A percentile compares a stretch with the other conserved stretches of the same genome.
These are phyloP conservation scores for Claviceps paspali DNA, from an alignment of 2,329 filamentous ascomycete genomes.

Conservation along the genomic window DNA sequence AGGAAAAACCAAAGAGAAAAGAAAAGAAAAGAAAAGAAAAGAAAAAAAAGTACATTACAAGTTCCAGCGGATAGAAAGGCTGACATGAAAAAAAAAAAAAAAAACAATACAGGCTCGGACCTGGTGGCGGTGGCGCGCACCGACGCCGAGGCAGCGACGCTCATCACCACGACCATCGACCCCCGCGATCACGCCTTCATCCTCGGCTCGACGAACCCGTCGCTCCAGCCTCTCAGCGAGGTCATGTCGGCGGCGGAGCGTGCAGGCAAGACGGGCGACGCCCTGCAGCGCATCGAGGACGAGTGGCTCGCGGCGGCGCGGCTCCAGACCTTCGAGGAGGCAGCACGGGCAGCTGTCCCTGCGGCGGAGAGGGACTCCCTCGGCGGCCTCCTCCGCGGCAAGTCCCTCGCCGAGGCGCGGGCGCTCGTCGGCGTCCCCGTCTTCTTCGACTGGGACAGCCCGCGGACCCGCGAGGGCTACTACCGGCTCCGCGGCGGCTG, in stretches of 20 bases:
- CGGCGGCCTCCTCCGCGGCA: constrained; percentile 57
- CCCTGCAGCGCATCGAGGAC: constrained; percentile 87
- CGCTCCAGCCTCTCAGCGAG: constrained; percentile 71
- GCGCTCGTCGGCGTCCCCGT: constrained; percentile 71
- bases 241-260: constrained; percentile 79
- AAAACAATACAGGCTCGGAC: constrained; percentile 70
- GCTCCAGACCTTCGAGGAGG: constrained; percentile 81
- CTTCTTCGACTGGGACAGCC: constrained; percentile 90
- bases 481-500: constrained; percentile 87
- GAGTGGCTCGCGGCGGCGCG: constrained; percentile 65
- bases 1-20: too few species aligned
- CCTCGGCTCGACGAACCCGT: constrained; percentile 73
- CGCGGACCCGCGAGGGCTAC: constrained; percentile 85
- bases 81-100: too few species aligned
- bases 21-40: not conserved
- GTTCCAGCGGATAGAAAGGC: too few species aligned
- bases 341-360: constrained; percentile 74
- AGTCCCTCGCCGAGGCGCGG: constrained; percentile 70
- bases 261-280: constrained; percentile 61
- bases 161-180: constrained; percentile 94
- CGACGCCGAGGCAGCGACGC: constrained; percentile 91
- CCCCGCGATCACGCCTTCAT: constrained; percentile 91
- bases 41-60: not conserved
- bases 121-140: constrained; percentile 86
- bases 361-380: too few species aligned